Conservation (phyloP, 2,329 filamentous ascomycete genomes). For the Lachnellula suecica region DNA sequence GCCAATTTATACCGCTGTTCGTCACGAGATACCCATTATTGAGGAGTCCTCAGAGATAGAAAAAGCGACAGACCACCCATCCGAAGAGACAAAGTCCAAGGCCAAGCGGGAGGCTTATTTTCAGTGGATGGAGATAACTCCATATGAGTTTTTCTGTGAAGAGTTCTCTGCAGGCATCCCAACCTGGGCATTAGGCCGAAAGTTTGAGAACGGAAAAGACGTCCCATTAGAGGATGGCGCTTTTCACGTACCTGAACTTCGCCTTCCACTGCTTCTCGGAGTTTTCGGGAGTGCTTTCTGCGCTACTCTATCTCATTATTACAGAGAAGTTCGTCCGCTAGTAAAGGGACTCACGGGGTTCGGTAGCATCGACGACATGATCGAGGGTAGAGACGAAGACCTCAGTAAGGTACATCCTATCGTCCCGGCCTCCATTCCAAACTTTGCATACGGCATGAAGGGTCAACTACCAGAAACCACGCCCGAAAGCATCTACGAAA, state of each 20-base stretch:
- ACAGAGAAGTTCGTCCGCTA: constrained; percentile 85
- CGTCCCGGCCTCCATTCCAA: constrained; percentile 86
- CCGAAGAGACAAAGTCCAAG: constrained; percentile 51
- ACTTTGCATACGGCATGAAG: constrained; percentile 82
- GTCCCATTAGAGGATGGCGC: constrained; percentile 64
- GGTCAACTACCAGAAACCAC: constrained; percentile 71
- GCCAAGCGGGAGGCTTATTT: constrained; percentile 79
- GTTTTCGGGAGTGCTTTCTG: constrained; percentile 98
- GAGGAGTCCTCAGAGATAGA: constrained; percentile 41
- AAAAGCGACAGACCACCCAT: constrained; percentile 33
- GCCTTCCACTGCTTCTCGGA: constrained; percentile 81
- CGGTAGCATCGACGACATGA: constrained; percentile 73
- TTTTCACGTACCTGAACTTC: constrained; percentile 76
- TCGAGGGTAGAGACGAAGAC: constrained; percentile 79
- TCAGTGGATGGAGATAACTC: constrained; percentile 96
- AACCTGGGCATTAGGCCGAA: constrained; percentile 87
- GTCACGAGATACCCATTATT: constrained; percentile 84
- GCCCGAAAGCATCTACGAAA: constrained; percentile 72
- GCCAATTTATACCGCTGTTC: constrained; percentile 92
- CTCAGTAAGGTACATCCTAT: constrained; percentile 92
- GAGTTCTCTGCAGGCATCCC: constrained; percentile 90
- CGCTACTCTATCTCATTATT: constrained; percentile 93
- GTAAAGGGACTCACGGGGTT: constrained; percentile 75
- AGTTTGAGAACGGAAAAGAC: constrained; percentile 72
- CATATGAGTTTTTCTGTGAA: constrained; percentile 94